Percentiles rank a stretch among this genome's conserved stretches.
Evolutionary conservation across 2,329 filamentous ascomycete species (phyloP).

Genomic region (Fusarium penzigii): DNA sequence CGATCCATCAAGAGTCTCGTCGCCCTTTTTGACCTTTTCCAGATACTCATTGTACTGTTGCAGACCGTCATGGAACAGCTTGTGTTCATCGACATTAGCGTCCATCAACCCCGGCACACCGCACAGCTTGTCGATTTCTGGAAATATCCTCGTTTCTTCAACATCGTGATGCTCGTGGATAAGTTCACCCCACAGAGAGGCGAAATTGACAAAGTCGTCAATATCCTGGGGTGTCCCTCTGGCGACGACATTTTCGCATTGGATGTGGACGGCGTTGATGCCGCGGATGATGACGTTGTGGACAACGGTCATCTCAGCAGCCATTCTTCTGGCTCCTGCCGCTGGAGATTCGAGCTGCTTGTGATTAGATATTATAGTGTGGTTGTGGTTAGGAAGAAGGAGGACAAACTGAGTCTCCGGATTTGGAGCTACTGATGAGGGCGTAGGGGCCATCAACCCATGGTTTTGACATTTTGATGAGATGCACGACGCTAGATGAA

Average conservation of each 20-base stretch:
- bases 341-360: conserved; percentile 16
- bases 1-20: conserved; percentile 31
- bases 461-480: conserved; percentile 10
- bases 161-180: conserved; percentile 38
- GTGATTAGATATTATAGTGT: background rate
- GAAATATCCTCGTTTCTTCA: conserved; percentile 40
- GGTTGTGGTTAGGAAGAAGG: background rate
- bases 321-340: conserved; percentile 14
- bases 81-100: conserved; percentile 40
- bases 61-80: conserved; percentile 37
- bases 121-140: conserved; percentile 34
- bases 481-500: background rate
- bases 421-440: conserved; percentile 24
- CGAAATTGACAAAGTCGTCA: conserved; percentile 32
- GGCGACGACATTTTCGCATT: conserved; percentile 32
- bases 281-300: conserved; percentile 37
- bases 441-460: conserved; percentile 33
- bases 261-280: conserved; percentile 37
- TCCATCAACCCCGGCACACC: conserved; percentile 39
- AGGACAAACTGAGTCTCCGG: conserved; percentile 17
- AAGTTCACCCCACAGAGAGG: conserved; percentile 29
- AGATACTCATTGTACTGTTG: conserved; percentile 33
- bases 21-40: conserved; percentile 24
- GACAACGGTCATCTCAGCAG: conserved; percentile 31
- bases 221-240: conserved; percentile 27